Conservation (phyloP, 2,329 filamentous ascomycete genomes). For the Sporothrix pseudoabietina region DNA sequence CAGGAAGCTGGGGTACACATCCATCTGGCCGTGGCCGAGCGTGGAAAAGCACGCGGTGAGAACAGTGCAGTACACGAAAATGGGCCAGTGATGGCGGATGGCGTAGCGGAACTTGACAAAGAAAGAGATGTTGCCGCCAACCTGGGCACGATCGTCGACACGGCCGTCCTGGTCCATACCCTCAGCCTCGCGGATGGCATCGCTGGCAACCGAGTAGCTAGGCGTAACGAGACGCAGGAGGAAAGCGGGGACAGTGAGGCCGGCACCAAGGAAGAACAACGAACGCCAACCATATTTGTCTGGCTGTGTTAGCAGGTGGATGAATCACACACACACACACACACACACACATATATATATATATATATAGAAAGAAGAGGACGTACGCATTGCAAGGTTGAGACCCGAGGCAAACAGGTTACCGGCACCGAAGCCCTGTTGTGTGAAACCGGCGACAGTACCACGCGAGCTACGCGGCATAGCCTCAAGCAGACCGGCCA, state of each 20-base stretch:
- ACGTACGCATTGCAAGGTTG: conserved; percentile 22
- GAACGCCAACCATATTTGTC: conserved; percentile 70
- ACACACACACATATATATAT: too few relatives aligned
- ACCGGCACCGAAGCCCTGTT: conserved; percentile 22
- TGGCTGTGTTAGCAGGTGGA: neutral
- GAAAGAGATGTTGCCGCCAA: conserved; percentile 49
- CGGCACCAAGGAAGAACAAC: conserved; percentile 85
- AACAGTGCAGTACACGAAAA: conserved; percentile 78
- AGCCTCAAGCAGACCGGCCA: conserved; percentile 20
- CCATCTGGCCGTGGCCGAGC: conserved; percentile 57
- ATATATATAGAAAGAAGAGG: too few relatives aligned
- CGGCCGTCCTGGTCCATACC: neutral
- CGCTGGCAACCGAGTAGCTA: conserved; percentile 75
- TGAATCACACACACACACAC: neutral
- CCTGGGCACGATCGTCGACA: conserved; percentile 24
- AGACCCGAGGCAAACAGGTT: conserved; percentile 12
- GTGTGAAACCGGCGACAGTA: conserved; percentile 21
- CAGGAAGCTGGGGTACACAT: conserved; percentile 60
- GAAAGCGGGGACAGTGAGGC: conserved; percentile 79
- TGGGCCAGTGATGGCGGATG: conserved; percentile 75
- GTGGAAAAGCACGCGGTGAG: conserved; percentile 93
- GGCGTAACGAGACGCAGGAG: conserved; percentile 73
- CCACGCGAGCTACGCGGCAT: conserved; percentile 19
- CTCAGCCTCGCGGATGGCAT: conserved; percentile 55
- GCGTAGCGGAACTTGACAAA: conserved; percentile 76